A percentile compares a stretch with the other conserved stretches of the same genome.
phyloP scores from a whole-genome alignment of 805 yeast genomes.

The Candida maris region DNA sequence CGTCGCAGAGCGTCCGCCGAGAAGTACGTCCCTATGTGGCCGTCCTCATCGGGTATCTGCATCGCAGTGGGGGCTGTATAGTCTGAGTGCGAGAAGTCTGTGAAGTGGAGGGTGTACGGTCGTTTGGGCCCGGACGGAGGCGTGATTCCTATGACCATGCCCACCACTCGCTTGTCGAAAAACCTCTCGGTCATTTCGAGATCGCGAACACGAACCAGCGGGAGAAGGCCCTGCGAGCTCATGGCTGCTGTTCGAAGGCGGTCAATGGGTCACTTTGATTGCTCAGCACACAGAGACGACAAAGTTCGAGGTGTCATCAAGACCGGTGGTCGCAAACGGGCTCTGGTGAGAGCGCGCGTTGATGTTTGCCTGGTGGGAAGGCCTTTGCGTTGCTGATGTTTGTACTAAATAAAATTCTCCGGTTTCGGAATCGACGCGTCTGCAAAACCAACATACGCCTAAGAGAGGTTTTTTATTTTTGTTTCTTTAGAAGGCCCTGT shows the following conservation, averaged over 20 bases:
- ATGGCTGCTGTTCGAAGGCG: no score
- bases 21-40: not conserved
- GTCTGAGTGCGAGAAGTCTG: slow-evolving; percentile 18
- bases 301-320: no score
- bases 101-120: slow-evolving; percentile 21
- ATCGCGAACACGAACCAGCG: slow-evolving; percentile 2
- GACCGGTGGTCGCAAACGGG: no score
- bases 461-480: not conserved
- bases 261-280: no score
- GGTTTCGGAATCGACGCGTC: slow-evolving; percentile 1
- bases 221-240: not conserved
- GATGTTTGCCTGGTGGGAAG: no score
- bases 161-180: slow-evolving; percentile 11
- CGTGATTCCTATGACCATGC: slow-evolving; percentile 22
- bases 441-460: no score
- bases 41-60: not conserved
- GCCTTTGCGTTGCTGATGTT: no score
- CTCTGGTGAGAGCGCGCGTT: no score
- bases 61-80: not conserved
- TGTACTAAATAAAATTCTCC: no score
- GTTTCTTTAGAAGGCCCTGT: slow-evolving; percentile 15
- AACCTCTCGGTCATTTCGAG: slow-evolving; percentile 8
- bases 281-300: no score
- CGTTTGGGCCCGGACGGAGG: slow-evolving; percentile 4
- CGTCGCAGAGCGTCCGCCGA: not conserved